These are phyloP conservation scores for Tripidium arundinaceum DNA, from an alignment of 202 grass and related monocot genomes.

Conservation along the genomic window DNA sequence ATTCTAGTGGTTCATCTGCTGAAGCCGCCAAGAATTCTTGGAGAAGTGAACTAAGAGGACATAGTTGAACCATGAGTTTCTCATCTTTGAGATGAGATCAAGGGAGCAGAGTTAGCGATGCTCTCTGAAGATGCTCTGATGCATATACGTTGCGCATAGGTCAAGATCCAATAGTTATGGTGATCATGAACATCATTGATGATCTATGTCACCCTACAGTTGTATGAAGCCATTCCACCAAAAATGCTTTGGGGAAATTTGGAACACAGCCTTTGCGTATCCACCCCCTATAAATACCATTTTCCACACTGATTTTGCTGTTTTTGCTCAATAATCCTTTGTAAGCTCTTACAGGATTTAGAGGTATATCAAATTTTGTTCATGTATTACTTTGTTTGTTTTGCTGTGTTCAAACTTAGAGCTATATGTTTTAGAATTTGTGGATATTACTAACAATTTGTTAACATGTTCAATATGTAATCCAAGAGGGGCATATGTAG, in stretches of 20 bases:
- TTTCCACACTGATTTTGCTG: constrained; percentile 24
- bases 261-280: constrained; percentile 9
- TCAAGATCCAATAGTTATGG: constrained; percentile 17
- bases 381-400: constrained; percentile 6
- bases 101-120: neutral
- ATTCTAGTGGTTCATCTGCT: constrained; percentile 47
- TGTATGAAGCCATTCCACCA: constrained; percentile 29
- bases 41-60: constrained; percentile 66
- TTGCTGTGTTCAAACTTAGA: neutral
- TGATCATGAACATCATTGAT: constrained; percentile 38
- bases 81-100: constrained; percentile 18
- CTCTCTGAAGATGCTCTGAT: constrained; percentile 17
- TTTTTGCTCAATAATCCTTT: constrained; percentile 41
- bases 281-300: constrained; percentile 41
- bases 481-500: neutral
- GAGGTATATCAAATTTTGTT: constrained; percentile 32
- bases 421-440: neutral
- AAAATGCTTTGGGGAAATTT: constrained; percentile 17
- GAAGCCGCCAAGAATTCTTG: constrained; percentile 82
- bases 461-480: constrained; percentile 8
- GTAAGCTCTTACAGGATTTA: constrained; percentile 43
- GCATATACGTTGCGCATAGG: constrained; percentile 13
- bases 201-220: constrained; percentile 31
- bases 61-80: constrained; percentile 31
- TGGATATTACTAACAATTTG: neutral